Conservation (phyloP, 345 rosid species). For the Kernera saxatilis region DNA sequence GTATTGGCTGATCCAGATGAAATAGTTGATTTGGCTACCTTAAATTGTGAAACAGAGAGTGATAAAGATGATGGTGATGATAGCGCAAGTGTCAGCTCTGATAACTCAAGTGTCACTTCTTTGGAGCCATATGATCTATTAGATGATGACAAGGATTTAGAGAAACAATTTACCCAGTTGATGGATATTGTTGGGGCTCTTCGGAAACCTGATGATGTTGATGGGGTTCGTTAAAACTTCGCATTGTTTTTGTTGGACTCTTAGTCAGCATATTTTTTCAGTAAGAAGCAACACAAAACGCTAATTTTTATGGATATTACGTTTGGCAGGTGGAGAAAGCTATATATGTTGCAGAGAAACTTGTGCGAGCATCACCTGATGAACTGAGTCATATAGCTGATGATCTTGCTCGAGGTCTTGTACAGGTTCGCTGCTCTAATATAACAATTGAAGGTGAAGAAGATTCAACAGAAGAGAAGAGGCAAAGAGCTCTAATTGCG, state of each 20-base stretch:
- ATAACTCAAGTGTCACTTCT: slow-evolving; percentile 64
- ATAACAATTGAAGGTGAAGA: slow-evolving; percentile 90
- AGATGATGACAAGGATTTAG: slow-evolving; percentile 78
- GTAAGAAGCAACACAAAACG: not conserved
- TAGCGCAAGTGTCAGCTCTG: slow-evolving; percentile 54
- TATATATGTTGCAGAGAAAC: slow-evolving; percentile 76
- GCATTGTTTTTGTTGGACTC: not conserved
- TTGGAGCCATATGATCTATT: slow-evolving; percentile 88
- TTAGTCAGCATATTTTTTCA: not conserved
- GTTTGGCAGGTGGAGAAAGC: slow-evolving; percentile 80
- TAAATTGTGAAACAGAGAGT: slow-evolving; percentile 52
- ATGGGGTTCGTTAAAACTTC: slow-evolving; percentile 51
- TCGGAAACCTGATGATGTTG: slow-evolving; percentile 81
- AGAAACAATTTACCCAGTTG: slow-evolving; percentile 63
- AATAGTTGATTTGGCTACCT: slow-evolving; percentile 69
- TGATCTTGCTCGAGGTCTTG: slow-evolving; percentile 71
- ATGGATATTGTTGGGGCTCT: slow-evolving; percentile 92
- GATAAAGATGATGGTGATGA: slow-evolving; percentile 58
- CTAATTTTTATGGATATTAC: not conserved
- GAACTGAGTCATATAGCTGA: slow-evolving; percentile 74
- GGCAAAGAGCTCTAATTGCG: slow-evolving; percentile 80
- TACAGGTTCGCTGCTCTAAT: slow-evolving; percentile 91
- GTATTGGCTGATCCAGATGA: slow-evolving; percentile 79
- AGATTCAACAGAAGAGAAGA: slow-evolving; percentile 93
- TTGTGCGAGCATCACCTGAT: slow-evolving; percentile 92